These are phyloP conservation scores for Solanum virginianum DNA, from an alignment of 257 asterid genomes.

Conservation along the genomic window DNA sequence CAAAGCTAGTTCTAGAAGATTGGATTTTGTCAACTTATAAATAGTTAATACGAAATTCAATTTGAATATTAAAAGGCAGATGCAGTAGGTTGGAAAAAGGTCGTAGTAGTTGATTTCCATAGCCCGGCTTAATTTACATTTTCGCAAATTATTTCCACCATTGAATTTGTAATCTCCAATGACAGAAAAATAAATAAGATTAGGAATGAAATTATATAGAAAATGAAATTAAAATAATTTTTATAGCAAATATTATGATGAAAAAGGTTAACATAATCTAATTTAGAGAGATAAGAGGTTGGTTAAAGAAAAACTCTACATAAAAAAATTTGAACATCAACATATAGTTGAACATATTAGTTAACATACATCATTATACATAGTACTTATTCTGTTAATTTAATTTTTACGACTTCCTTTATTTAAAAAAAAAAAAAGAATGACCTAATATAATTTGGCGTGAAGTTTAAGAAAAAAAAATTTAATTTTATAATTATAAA, in stretches of 20 bases:
- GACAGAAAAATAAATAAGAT: not conserved
- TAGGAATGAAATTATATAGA: not conserved
- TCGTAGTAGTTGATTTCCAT: not conserved
- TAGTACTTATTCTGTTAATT: too few relatives aligned
- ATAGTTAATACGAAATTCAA: not conserved
- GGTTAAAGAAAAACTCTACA: not conserved
- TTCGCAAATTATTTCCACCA: not conserved
- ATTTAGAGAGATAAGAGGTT: not conserved
- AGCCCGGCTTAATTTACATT: not conserved
- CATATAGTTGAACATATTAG: too few relatives aligned
- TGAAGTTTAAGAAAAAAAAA: too few relatives aligned
- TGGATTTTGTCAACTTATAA: not conserved
- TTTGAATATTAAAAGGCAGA: not conserved
- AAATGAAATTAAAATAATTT: not conserved
- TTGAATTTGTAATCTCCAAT: not conserved
- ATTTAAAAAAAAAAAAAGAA: too few relatives aligned
- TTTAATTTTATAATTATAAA: too few relatives aligned
- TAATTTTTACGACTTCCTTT: too few relatives aligned
- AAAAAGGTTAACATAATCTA: not conserved
- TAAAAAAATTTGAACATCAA: too few relatives aligned
- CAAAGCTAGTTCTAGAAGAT: not conserved
- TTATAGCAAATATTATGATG: not conserved
- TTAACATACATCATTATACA: too few relatives aligned
- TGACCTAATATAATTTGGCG: rapidly evolving
- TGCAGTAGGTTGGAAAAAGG: not conserved